Evolutionary conservation across 1,284 basidiomycete species (phyloP).

Genomic region (Ustilago crameri): DNA sequence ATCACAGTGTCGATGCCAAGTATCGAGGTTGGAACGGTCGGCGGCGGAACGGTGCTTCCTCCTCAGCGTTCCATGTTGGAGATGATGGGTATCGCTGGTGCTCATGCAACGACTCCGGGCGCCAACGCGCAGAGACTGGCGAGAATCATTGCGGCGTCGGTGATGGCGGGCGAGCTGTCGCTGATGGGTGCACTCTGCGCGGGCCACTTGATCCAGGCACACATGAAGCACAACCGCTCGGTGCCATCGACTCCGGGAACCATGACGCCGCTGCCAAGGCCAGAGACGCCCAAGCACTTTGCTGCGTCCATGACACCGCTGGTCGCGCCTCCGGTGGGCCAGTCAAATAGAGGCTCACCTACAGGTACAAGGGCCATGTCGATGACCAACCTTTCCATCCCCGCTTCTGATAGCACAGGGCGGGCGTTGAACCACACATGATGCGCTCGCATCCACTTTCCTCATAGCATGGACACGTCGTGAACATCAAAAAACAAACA

Average conservation of each 20-base stretch:
- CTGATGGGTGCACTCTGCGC: conserved; percentile 66
- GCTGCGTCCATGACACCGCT: conserved; percentile 61
- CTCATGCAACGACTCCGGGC: conserved; percentile 61
- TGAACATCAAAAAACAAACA: conserved; percentile 18
- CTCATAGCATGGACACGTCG: too few species aligned
- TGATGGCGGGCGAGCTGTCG: conserved; percentile 67
- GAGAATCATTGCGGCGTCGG: conserved; percentile 65
- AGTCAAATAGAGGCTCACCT: conserved; percentile 34
- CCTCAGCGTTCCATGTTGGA: conserved; percentile 66
- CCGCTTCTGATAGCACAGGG: conserved; percentile 36
- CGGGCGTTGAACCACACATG: conserved; percentile 9
- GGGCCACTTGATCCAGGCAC: conserved; percentile 66
- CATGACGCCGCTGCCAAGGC: conserved; percentile 57
- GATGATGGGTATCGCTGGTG: conserved; percentile 65
- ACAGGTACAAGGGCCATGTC: conserved; percentile 38
- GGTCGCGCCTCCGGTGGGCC: conserved; percentile 52
- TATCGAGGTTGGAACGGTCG: conserved; percentile 77
- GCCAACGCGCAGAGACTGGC: conserved; percentile 67
- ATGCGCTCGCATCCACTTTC: too few species aligned
- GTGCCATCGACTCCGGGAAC: conserved; percentile 65
- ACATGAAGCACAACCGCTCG: conserved; percentile 67
- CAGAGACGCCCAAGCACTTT: conserved; percentile 59
- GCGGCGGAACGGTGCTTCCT: conserved; percentile 80
- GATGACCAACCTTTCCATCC: conserved; percentile 42
- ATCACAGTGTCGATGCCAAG: conserved; percentile 67